Evolutionary conservation across 2,329 filamentous ascomycete genomes (phyloP), one percentile per base, ranked within the genome.

Genomic region (Podosphaera aphanis): DNA sequence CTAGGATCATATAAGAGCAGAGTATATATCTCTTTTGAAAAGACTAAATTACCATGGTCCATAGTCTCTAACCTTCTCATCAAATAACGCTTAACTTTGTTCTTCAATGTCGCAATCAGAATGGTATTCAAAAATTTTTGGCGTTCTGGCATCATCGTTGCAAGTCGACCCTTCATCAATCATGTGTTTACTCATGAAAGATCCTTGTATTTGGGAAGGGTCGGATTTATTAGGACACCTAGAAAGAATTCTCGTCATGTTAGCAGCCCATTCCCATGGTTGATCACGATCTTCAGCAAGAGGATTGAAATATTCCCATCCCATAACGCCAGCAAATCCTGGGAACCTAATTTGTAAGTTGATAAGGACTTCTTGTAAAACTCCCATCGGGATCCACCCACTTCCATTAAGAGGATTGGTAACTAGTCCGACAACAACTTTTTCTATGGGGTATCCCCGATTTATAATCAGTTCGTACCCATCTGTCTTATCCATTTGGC

Each of bases 291-390:
- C 77, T 1, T 77, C 78, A 0, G 82, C 80, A 48, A 76, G 60
- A 46, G 78, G 74, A 64, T 93, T 92, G 64, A 88, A 93, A 59
- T 90, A 93, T 63, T 94, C 86, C 86, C 86, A 94, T 2, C 84
- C 84, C 77, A 90, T 90, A 5, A 94, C 76, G 0, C 86, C 86
- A 0, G 85, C 86, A 59, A 93, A 90, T 1, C 64, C 64, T 1
- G 72, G 71, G 44, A 82, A 82, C 48, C 67, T 67, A 31, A 71
- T 64, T 31, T 69, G 63, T 51, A 85, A 57, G 36, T 66, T 57
- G 25, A 66, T 66, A 39, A 84, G 59, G 18, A 79, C 72, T 16
- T 65, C 63, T 10, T 67, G 66, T 20, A 83, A 62, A 13, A 66
- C 59, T 40, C 71, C 66, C 47, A 74, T 69, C 1, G 71, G 66